Evolutionary conservation across 2,329 filamentous ascomycete species (phyloP).

Genomic region (Camillea tinctor): DNA sequence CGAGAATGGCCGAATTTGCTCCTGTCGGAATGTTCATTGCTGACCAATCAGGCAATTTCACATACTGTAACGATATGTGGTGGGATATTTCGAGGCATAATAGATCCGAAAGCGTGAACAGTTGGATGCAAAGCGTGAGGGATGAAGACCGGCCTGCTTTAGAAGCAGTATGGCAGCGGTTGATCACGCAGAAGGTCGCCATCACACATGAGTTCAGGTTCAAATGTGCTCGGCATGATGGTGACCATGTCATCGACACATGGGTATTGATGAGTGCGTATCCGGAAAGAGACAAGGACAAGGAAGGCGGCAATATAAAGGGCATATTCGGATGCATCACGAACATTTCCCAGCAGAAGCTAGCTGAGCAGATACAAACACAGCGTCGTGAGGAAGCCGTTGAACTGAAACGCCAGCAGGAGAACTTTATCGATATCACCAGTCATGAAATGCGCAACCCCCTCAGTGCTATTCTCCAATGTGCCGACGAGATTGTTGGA

Average conservation of each 20-base stretch:
- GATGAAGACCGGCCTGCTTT: conserved; percentile 63
- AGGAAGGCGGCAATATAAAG: conserved; percentile 66
- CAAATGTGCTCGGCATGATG: conserved; percentile 63
- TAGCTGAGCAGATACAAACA: conserved; percentile 77
- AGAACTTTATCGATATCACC: conserved; percentile 73
- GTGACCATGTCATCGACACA: conserved; percentile 62
- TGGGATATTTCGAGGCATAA: conserved; percentile 69
- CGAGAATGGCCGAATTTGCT: conserved; percentile 79
- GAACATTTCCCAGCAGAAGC: conserved; percentile 83
- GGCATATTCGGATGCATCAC: conserved; percentile 79
- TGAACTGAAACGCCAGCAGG: conserved; percentile 71
- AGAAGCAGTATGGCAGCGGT: conserved; percentile 58
- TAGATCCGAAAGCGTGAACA: conserved; percentile 56
- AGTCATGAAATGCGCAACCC: conserved; percentile 78
- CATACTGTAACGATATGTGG: conserved; percentile 80
- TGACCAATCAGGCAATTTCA: conserved; percentile 67
- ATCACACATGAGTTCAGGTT: conserved; percentile 75
- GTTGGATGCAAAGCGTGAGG: conserved; percentile 72
- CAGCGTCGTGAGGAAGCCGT: conserved; percentile 77
- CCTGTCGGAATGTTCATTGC: conserved; percentile 85
- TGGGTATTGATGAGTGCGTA: conserved; percentile 79
- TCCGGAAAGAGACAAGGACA: conserved; percentile 65
- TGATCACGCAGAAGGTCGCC: conserved; percentile 60
- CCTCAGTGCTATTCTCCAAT: conserved; percentile 71
- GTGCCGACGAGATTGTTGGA: conserved; percentile 68